Evolutionary conservation across 2,329 filamentous ascomycete genomes (phyloP).

Genomic region (Hypoxylon sp.): DNA sequence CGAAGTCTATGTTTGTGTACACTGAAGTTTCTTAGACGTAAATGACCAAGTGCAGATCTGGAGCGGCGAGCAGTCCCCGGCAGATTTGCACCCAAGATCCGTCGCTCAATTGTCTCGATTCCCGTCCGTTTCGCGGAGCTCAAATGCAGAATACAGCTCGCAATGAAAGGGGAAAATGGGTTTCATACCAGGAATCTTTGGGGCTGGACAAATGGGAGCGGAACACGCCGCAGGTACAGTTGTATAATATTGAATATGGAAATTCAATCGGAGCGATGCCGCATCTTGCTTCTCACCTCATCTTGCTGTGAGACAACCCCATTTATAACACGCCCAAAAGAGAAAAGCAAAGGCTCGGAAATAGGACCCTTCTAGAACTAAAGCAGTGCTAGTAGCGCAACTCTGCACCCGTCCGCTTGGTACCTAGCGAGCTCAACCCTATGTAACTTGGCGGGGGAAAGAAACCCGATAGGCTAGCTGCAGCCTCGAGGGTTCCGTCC

Average conservation of each 20-base stretch:
- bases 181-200: constrained; percentile 17
- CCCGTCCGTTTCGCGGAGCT: constrained; percentile 22
- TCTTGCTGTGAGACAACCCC: constrained; percentile 7
- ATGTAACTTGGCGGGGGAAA: constrained; percentile 24
- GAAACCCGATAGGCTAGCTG: constrained; percentile 38
- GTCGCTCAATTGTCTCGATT: constrained; percentile 6
- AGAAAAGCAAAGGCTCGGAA: constrained; percentile 15
- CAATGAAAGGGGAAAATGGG: neutral
- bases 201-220: constrained; percentile 36
- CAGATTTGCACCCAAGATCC: constrained; percentile 19
- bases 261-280: constrained; percentile 31
- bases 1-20: neutral
- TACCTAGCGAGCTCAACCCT: constrained; percentile 29
- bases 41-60: constrained; percentile 8
- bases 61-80: constrained; percentile 8
- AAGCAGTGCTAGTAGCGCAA: constrained; percentile 22
- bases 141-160: constrained; percentile 21
- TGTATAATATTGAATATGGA: constrained; percentile 6
- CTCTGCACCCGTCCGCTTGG: constrained; percentile 36
- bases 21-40: constrained; percentile 15
- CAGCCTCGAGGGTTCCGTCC: constrained; percentile 13
- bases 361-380: constrained; percentile 30
- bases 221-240: constrained; percentile 32
- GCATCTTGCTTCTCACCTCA: constrained; percentile 18
- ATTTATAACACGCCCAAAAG: neutral